Conservation (phyloP, 2,329 filamentous ascomycete genomes). For the Boeremia exigua region DNA sequence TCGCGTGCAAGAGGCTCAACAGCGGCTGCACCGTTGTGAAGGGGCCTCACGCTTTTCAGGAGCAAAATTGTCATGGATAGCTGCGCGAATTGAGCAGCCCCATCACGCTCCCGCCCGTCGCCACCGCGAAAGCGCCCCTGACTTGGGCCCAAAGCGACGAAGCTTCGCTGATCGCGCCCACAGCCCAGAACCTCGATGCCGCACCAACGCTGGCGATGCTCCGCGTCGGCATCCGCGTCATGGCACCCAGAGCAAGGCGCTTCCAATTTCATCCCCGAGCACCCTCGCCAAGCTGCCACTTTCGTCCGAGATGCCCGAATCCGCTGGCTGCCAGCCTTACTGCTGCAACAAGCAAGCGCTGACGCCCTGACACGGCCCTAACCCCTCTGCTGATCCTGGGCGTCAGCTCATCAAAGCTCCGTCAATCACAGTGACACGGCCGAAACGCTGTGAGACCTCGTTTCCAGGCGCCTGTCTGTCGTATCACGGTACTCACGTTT, state of each 20-base stretch:
- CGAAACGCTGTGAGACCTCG: conserved; percentile 10
- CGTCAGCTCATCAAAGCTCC: background rate
- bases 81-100: conserved; percentile 17
- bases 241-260: background rate
- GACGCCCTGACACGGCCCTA: background rate
- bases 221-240: conserved; percentile 13
- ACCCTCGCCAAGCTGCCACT: conserved; percentile 1
- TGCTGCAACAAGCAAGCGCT: background rate
- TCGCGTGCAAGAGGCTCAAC: conserved; percentile 15
- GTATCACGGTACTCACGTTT: conserved; percentile 5
- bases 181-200: conserved; percentile 18
- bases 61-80: conserved; percentile 14
- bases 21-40: conserved; percentile 11
- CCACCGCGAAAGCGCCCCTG: conserved; percentile 11
- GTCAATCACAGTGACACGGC: conserved; percentile 3
- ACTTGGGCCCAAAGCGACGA: conserved; percentile 15
- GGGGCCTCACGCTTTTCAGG: conserved; percentile 17
- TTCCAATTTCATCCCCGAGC: background rate
- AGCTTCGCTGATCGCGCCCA: conserved; percentile 13
- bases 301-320: background rate
- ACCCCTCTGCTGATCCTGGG: background rate
- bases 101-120: conserved; percentile 12
- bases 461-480: conserved; percentile 3
- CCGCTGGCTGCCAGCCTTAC: background rate
- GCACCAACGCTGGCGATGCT: conserved; percentile 14